Percentiles rank a stretch among this genome's conserved stretches.
These are phyloP conservation scores for Cryptomeria japonica DNA, from an alignment of 75 land plant species.

Conservation along the genomic window DNA sequence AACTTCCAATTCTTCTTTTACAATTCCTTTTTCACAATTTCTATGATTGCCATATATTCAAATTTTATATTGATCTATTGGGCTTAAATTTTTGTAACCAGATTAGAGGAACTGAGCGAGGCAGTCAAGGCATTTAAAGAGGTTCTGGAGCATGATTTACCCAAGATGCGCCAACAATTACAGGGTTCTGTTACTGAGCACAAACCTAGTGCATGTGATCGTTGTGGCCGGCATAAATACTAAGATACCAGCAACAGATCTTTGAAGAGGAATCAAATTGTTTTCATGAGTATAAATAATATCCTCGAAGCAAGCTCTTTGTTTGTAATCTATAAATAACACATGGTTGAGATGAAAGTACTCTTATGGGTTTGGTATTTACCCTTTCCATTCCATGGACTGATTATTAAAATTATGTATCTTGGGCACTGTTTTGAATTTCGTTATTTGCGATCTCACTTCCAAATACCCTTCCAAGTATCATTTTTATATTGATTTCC, in stretches of 20 bases:
- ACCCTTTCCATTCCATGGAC: neutral
- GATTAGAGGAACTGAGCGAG: constrained; percentile 76
- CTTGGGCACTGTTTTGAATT: neutral
- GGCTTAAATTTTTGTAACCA: constrained; percentile 24
- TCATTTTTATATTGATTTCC: neutral
- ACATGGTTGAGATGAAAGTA: neutral
- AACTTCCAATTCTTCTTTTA: neutral
- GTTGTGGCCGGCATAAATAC: constrained; percentile 74
- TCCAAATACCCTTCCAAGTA: neutral
- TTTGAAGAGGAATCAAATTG: constrained; percentile 10
- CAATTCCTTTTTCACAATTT: neutral
- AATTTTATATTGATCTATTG: neutral
- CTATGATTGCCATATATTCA: neutral
- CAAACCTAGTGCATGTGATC: constrained; percentile 65
- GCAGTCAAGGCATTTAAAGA: constrained; percentile 80
- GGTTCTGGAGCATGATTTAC: constrained; percentile 78
- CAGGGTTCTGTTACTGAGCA: constrained; percentile 9
- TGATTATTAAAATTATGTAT: neutral
- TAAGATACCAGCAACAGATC: constrained; percentile 21
- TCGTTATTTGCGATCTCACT: neutral
- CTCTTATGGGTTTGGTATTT: neutral
- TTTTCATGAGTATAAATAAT: neutral
- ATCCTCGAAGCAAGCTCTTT: neutral
- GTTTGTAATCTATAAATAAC: neutral
- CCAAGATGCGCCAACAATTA: constrained; percentile 47